Evolutionary conservation across 306 rosid genomes (phyloP), one percentile per base, ranked within the genome.

Genomic region (Echinosophora koreensis): DNA sequence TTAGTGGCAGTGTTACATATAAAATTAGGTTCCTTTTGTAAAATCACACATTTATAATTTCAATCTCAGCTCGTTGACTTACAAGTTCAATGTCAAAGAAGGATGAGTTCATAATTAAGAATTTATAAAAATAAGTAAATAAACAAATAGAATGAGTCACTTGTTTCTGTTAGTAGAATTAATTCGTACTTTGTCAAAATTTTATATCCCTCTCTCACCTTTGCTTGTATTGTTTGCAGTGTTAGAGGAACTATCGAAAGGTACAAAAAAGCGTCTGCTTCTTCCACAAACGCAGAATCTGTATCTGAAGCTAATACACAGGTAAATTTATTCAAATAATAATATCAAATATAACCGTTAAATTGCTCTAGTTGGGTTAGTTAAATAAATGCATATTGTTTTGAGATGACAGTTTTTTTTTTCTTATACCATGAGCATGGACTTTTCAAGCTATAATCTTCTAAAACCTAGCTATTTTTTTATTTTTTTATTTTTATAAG

Each of bases 241-340:
- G 94, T 93, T 14, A 90, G 92, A 82, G 91, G 85, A 76, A 93
- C 96, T 7, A 93, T 93, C 17, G 94, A 90, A 0, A 90, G 90
- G 94, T 93, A 90, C 84, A 93, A 90, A 86, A 93, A 90, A 86
- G 91, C 94, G 50, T 84, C 84, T 28, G 63, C 91, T 61, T 86
- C 87, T 70, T 81, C 96, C 73, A 62, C 94, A 42, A 87, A 82
- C 68, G 18, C 87, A 17, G 96, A 84, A 81, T 89, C 94, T 63
- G 84, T 89, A 62, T 62, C 92, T 39, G 96, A 90, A 86, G 87
- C 89, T 54, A 93, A 87, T 81, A 77, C 86, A 28, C 97, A 93
- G 96, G 97, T 86, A 72, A 50, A 42, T 38, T 27, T 15, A 8
- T 4, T 66, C 13, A 55, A 6, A 32, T 34, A 59, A 34, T 0